Evolutionary conservation across 441 rosid genomes (phyloP), one percentile per base, ranked within the genome.

Genomic region (Capsella rubella): DNA sequence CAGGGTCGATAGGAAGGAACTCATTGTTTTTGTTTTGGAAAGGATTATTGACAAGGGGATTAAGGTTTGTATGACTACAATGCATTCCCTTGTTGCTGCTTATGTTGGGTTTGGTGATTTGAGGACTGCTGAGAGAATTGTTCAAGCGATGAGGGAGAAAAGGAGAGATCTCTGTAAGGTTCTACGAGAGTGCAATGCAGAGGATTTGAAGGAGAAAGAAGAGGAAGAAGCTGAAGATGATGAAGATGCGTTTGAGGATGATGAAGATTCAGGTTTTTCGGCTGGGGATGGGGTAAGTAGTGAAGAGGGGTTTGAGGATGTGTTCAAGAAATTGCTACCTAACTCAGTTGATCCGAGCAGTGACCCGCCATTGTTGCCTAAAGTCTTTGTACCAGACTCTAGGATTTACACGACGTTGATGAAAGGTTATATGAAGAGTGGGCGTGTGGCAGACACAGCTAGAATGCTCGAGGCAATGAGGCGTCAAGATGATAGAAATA

Each of bases 361-460:
- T 8, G 83, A 90, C 74, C 85, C 97, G 8, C 95, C 90, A 8
- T 79, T 92, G 82, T 76, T 95, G 78, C 94, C 87, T 4, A 88
- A 81, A 61, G 71, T 60, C 12, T 95, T 82, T 75, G 69, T 85
- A 7, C 99, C 97, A 39, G 79, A 92, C 66, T 86, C 96, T 12
- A 84, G 98, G 76, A 84, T 90, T 31, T 95, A 89, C 84, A 90
- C 98, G 0, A 95, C 95, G 34, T 59, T 95, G 31, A 95, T 95
- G 99, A 95, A 92, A 84, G 99, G 97, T 75, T 95, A 95, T 64
- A 92, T 95, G 99, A 89, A 87, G 64, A 83, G 76, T 40, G 91
- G 97, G 15, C 89, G 96, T 3, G 90, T 89, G 43, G 75, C 75
- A 0, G 95, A 92, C 60, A 88, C 96, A 0, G 90, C 87, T 35